These are phyloP conservation scores for Mycena epipterygia DNA, from an alignment of 768 basidiomycete genomes.

Conservation along the genomic window DNA sequence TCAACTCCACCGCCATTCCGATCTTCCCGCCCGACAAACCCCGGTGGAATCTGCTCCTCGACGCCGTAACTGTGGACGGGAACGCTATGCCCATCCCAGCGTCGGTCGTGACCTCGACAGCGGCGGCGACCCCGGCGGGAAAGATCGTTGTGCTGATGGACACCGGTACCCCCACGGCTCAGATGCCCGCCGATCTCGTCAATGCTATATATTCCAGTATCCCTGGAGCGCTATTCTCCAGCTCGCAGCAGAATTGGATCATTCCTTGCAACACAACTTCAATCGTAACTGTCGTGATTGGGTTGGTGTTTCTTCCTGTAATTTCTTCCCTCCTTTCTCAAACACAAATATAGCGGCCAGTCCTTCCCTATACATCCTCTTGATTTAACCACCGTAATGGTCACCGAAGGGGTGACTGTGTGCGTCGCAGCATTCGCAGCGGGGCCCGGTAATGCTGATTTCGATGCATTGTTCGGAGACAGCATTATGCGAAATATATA, in stretches of 20 bases:
- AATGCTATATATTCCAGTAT: slow-evolving; percentile 11
- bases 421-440: not conserved
- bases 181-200: not conserved
- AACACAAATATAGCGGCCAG: not conserved
- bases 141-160: slow-evolving; percentile 4
- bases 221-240: not conserved
- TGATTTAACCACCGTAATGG: not conserved
- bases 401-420: not conserved
- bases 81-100: not conserved
- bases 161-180: slow-evolving; percentile 3
- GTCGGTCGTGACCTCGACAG: not conserved
- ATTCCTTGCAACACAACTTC: slow-evolving; percentile 14
- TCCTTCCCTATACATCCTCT: slow-evolving; percentile 1
- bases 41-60: slow-evolving; percentile 2
- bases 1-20: not conserved
- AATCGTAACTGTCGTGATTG: slow-evolving; percentile 4
- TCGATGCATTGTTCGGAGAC: slow-evolving; percentile 1
- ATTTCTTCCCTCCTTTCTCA: not conserved
- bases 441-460: not conserved
- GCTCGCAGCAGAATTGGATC: not conserved
- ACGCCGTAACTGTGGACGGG: slow-evolving; percentile 1
- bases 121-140: not conserved
- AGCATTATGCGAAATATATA: not conserved
- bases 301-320: not conserved
- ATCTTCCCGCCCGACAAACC: not conserved